These are phyloP conservation scores for Dacryopinax spathularia DNA, from an alignment of 768 basidiomycete species.

Conservation along the genomic window DNA sequence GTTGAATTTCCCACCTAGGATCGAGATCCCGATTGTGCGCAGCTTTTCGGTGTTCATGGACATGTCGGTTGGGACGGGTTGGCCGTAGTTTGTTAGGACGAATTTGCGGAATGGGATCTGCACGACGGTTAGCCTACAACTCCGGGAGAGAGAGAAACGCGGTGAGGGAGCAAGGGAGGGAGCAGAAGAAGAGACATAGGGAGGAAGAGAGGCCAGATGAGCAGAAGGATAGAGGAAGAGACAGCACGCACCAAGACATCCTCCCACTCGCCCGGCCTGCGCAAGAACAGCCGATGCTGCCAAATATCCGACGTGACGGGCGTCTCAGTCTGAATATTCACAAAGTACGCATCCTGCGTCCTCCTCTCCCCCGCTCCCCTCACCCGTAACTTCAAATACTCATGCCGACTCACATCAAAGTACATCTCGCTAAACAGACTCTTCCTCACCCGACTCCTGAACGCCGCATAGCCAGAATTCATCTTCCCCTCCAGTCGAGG, in stretches of 20 bases:
- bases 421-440: constrained; percentile 73
- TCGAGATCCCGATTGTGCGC: constrained; percentile 69
- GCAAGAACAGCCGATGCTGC: constrained; percentile 84
- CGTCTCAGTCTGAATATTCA: constrained; percentile 76
- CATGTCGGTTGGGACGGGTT: constrained; percentile 33
- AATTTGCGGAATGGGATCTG: constrained; percentile 64
- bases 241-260: constrained; percentile 51
- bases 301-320: constrained; percentile 72
- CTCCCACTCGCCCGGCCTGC: constrained; percentile 56
- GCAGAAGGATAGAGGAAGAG: constrained; percentile 11
- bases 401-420: constrained; percentile 71
- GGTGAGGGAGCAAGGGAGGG: constrained; percentile 6
- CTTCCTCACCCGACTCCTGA: constrained; percentile 72
- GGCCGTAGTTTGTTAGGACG: constrained; percentile 31
- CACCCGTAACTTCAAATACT: constrained; percentile 66
- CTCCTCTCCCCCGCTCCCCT: constrained; percentile 62
- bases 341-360: constrained; percentile 74
- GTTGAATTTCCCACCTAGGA: constrained; percentile 72
- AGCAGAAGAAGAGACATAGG: constrained; percentile 11
- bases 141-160: constrained; percentile 8
- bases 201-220: too few species aligned
- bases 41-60: constrained; percentile 62
- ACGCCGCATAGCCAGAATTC: constrained; percentile 79
- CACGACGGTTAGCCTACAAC: constrained; percentile 12
- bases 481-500: constrained; percentile 53